phyloP scores from a whole-genome alignment of 345 rosid genomes.

The Nephelium lappaceum region DNA sequence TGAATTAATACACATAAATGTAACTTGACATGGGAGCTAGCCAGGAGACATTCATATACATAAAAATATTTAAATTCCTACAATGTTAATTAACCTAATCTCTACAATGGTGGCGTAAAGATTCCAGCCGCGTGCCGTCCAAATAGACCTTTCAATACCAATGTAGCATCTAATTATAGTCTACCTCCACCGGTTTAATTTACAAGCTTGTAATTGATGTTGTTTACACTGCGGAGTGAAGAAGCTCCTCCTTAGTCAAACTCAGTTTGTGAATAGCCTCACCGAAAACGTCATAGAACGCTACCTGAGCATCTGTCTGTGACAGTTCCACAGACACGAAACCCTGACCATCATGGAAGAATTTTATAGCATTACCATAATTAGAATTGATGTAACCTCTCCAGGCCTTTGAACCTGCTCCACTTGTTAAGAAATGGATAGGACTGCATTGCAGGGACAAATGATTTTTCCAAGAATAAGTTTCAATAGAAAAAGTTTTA shows the following conservation, averaged over 20 bases:
- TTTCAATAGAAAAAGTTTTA: too few relatives aligned
- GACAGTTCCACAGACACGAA: constrained; percentile 62
- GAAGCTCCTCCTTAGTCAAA: constrained; percentile 3
- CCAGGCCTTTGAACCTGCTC: constrained; percentile 91
- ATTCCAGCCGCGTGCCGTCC: background rate
- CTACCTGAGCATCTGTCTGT: constrained; percentile 28
- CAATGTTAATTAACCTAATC: background rate
- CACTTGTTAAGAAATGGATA: constrained; percentile 72
- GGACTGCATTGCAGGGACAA: constrained; percentile 31
- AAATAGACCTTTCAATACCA: too few relatives aligned
- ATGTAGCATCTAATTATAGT: too few relatives aligned
- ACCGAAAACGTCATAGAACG: constrained; percentile 57
- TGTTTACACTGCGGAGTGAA: background rate
- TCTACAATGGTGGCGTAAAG: background rate
- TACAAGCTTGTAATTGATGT: background rate
- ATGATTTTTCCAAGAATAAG: too few relatives aligned
- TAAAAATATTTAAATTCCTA: too few relatives aligned
- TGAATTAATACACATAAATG: background rate
- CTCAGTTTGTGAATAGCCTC: constrained; percentile 50
- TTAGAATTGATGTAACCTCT: constrained; percentile 46
- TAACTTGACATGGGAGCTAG: background rate
- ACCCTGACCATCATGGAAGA: constrained; percentile 82
- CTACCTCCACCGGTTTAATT: background rate
- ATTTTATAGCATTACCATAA: constrained; percentile 32
- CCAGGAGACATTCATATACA: too few relatives aligned